A percentile compares a stretch with the other conserved stretches of the same genome.
Conservation (phyloP, 1,139 yeast species). For the Lodderomyces pseudojiufengensis region DNA sequence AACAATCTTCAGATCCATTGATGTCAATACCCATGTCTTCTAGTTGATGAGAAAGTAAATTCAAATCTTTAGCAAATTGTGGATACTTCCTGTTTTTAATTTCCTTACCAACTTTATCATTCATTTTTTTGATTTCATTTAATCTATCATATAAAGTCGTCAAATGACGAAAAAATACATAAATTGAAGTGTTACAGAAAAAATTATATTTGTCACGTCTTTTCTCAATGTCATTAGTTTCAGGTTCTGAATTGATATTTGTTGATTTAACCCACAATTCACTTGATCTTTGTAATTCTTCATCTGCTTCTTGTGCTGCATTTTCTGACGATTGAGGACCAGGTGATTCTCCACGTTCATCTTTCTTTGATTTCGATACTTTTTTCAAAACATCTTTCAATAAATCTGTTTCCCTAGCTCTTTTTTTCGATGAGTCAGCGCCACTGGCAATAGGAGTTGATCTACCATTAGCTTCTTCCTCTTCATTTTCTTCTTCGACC, state of each 20-base stretch:
- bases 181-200: constrained; percentile 88
- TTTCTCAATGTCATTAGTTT: constrained; percentile 21
- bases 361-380: constrained; percentile 50
- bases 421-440: constrained; percentile 37
- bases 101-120: constrained; percentile 66
- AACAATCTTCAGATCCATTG: constrained; percentile 64
- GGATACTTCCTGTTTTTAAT: constrained; percentile 63
- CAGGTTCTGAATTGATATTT: constrained; percentile 30
- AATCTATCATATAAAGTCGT: constrained; percentile 79
- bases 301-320: constrained; percentile 33
- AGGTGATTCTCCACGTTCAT: constrained; percentile 35
- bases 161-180: constrained; percentile 85
- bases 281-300: constrained; percentile 55
- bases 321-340: constrained; percentile 28
- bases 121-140: constrained; percentile 68
- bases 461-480: constrained; percentile 13
- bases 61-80: constrained; percentile 85
- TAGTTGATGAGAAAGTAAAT: constrained; percentile 74
- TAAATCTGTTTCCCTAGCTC: constrained; percentile 62
- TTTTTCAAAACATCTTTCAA: constrained; percentile 72
- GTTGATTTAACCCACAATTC: constrained; percentile 63
- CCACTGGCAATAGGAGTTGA: constrained; percentile 4
- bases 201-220: constrained; percentile 59
- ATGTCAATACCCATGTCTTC: constrained; percentile 78
- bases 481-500: constrained; percentile 13